Base-by-base conservation (phyloP, 352 stramenopile species). In the Phytophthora ramorum region DNA sequence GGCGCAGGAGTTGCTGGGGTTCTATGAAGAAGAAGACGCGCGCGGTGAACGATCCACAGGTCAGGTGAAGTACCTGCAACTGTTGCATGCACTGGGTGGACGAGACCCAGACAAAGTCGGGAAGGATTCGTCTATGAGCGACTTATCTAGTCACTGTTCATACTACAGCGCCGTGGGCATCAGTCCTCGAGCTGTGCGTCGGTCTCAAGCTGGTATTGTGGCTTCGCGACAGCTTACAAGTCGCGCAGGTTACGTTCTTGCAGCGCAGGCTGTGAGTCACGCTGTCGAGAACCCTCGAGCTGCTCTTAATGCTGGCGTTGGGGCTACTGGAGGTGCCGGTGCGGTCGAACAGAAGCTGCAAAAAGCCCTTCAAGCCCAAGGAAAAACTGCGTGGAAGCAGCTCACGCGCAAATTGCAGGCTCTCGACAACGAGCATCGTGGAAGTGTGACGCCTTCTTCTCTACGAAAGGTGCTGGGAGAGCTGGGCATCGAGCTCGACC, bases 121-220 rank as follows among this genome's bases (percentile, higher is more conserved):
- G 34, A 85, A 76, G 22, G 47, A 91, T 46, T 83, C 85, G 17
- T 74, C 61, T 6, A 77, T 89, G 77, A 91, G 80, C 47, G 85
- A 93, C 28, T 44, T 91, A 2, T 90, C 82, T 2, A 91, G 82
- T 65, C 83, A 91, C 53, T 93, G 85, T 46, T 91, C 82, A 7
- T 93, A 93, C 73, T 93, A 93, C 69, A 87, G 69, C 54, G 77
- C 82, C 5, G 85, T 93, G 26, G 78, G 65, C 13, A 91, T 90
- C 49, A 91, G 82, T 49, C 82, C 79, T 38, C 80, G 78, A 6
- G 67, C 69, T 19, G 80, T 83, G 13, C 58, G 63, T 40, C 69
- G 69, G 26, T 65, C 63, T 24, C 64, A 66, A 30, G 45, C 56
- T 19, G 57, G 43, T 10, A 57, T 55, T 34, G 67, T 61, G 9